Conservation (phyloP, 768 basidiomycete genomes). For the Rhodotorula graminis region DNA sequence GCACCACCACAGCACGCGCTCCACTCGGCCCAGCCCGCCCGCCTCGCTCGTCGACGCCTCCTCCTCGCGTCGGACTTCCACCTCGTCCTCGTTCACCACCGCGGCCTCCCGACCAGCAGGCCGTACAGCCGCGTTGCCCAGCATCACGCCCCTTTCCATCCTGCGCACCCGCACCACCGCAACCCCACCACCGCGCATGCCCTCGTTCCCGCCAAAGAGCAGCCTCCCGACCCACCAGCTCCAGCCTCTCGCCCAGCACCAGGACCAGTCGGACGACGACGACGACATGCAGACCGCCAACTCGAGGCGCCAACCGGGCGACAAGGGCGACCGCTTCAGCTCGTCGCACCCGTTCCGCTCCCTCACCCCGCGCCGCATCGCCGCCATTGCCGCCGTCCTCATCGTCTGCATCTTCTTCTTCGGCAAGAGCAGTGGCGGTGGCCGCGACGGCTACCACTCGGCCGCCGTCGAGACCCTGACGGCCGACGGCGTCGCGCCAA, state of each 20-base stretch:
- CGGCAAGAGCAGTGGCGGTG: constrained; percentile 22
- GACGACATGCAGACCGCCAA: constrained; percentile 20
- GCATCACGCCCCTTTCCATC: background rate
- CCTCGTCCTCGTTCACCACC: too few relatives aligned
- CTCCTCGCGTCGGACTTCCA: too few relatives aligned
- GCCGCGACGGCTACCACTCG: background rate
- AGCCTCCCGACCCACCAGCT: background rate
- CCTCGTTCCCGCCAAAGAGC: background rate
- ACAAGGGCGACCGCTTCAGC: background rate
- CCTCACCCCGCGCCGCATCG: constrained; percentile 34
- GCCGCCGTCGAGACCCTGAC: background rate
- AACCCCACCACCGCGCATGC: background rate
- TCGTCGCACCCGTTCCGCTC: constrained; percentile 16
- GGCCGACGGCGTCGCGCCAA: background rate
- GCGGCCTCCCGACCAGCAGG: too few relatives aligned
- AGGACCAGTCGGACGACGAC: constrained; percentile 11
- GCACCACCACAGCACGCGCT: too few relatives aligned
- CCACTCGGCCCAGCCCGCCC: too few relatives aligned
- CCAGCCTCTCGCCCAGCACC: background rate
- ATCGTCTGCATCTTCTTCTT: constrained; percentile 38
- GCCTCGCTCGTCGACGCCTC: too few relatives aligned
- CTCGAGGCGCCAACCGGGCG: background rate
- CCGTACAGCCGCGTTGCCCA: too few relatives aligned
- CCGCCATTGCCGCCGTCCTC: constrained; percentile 26
- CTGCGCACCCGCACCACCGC: background rate